phyloP scores from a whole-genome alignment of 1,139 yeast genomes.

The Yamadazyma diddensiae region DNA sequence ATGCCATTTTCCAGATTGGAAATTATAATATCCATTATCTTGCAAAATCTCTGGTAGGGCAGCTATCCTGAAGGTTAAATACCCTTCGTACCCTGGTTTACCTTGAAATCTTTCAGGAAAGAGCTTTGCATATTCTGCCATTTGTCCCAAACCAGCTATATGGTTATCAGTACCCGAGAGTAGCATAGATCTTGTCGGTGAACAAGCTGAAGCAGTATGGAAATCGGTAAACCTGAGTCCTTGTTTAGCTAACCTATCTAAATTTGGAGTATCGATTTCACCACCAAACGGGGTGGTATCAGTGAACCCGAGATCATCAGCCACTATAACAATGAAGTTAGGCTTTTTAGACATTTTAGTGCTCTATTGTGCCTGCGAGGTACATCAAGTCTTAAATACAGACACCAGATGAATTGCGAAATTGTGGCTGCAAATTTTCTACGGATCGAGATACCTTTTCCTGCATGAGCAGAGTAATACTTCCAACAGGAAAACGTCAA shows the following conservation, averaged over 20 bases:
- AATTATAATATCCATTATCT: constrained; percentile 47
- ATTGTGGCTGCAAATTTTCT: constrained; percentile 10
- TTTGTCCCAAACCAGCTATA: constrained; percentile 59
- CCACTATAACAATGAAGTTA: constrained; percentile 55
- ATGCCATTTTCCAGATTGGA: constrained; percentile 60
- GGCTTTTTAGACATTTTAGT: constrained; percentile 19
- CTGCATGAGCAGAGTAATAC: too few species aligned
- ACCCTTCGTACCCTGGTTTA: constrained; percentile 58
- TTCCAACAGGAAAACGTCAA: too few species aligned
- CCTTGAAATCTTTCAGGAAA: constrained; percentile 39
- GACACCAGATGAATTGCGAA: constrained; percentile 2
- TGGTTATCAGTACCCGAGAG: constrained; percentile 62
- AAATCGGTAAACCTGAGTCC: constrained; percentile 55
- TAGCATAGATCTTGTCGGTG: constrained; percentile 63
- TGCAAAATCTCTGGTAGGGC: constrained; percentile 50
- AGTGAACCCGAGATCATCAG: constrained; percentile 62
- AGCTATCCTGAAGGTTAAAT: constrained; percentile 50
- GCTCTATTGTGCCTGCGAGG: too few species aligned
- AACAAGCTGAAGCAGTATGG: constrained; percentile 65
- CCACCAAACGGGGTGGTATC: constrained; percentile 58
- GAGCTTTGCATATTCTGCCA: constrained; percentile 46
- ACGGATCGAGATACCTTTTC: too few species aligned
- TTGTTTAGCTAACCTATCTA: constrained; percentile 38
- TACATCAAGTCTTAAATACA: too few species aligned
- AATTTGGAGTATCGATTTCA: constrained; percentile 56